These are phyloP conservation scores for Fusarium abutilonis DNA, from an alignment of 2,329 filamentous ascomycete species.

Conservation along the genomic window DNA sequence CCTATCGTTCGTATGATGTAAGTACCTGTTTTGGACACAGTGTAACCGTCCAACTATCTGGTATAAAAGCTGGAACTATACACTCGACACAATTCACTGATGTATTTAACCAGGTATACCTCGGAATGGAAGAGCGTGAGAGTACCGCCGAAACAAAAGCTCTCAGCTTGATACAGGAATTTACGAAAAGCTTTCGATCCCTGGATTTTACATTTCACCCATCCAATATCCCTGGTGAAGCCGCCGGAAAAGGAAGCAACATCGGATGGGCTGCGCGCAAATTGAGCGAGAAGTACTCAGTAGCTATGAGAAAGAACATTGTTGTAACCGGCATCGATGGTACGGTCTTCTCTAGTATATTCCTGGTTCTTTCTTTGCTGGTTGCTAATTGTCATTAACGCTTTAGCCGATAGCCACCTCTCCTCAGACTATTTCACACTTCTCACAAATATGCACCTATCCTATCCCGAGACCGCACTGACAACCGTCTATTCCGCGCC, in stretches of 20 bases:
- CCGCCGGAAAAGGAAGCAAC: conserved; percentile 80
- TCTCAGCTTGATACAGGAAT: conserved; percentile 67
- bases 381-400: conserved; percentile 12
- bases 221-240: conserved; percentile 70
- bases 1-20: conserved; percentile 73
- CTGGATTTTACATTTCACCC: conserved; percentile 76
- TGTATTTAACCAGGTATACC: conserved; percentile 64
- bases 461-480: conserved; percentile 66
- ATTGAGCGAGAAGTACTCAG: conserved; percentile 68
- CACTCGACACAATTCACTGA: conserved; percentile 7
- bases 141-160: conserved; percentile 69
- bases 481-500: conserved; percentile 75
- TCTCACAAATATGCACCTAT: conserved; percentile 70
- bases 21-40: conserved; percentile 49
- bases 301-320: conserved; percentile 65
- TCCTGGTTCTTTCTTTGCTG: neutral
- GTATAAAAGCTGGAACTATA: neutral
- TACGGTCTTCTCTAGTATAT: conserved; percentile 53
- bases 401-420: conserved; percentile 74
- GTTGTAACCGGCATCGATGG: conserved; percentile 78
- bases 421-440: conserved; percentile 73
- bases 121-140: conserved; percentile 79
- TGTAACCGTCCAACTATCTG: neutral
- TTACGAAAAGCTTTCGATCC: conserved; percentile 70
- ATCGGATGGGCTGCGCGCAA: conserved; percentile 75